These are phyloP conservation scores for Talaromyces wortmannii DNA, from an alignment of 495 filamentous ascomycete genomes.

Conservation along the genomic window DNA sequence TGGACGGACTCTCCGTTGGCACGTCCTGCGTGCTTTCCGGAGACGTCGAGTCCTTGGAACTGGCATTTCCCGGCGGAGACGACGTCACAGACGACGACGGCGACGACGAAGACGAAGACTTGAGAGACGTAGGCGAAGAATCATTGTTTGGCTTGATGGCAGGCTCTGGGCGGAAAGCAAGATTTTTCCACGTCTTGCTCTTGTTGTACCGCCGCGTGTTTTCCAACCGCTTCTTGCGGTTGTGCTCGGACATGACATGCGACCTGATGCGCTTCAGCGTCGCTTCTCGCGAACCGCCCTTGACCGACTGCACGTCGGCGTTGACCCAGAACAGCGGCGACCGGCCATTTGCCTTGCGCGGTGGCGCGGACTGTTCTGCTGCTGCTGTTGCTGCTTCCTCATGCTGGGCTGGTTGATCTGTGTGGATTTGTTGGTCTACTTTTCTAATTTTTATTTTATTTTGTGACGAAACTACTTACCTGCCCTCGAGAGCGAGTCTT, in stretches of 20 bases:
- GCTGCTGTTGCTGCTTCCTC: conserved; percentile 21
- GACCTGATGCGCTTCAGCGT: conserved; percentile 43
- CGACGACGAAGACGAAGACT: background rate
- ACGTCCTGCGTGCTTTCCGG: background rate
- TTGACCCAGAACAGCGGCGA: conserved; percentile 43
- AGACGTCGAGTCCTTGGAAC: conserved; percentile 1
- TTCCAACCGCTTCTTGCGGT: conserved; percentile 40
- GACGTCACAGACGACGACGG: background rate
- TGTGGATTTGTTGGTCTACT: too few species aligned
- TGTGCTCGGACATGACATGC: conserved; percentile 46
- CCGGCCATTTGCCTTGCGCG: conserved; percentile 29
- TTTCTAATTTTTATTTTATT: too few species aligned
- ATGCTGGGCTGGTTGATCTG: too few species aligned
- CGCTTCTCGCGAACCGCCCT: conserved; percentile 33
- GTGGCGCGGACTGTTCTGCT: conserved; percentile 13
- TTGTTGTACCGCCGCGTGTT: conserved; percentile 35
- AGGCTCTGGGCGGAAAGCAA: conserved; percentile 27
- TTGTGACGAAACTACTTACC: too few species aligned
- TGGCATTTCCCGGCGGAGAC: background rate
- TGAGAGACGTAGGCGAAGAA: background rate
- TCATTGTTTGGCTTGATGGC: background rate
- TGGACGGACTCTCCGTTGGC: background rate
- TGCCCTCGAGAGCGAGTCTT: too few species aligned
- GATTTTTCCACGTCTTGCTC: conserved; percentile 35
- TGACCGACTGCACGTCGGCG: conserved; percentile 31